Evolutionary conservation across 179 eudicot genomes (phyloP).

Genomic region (Silene noctiflora): DNA sequence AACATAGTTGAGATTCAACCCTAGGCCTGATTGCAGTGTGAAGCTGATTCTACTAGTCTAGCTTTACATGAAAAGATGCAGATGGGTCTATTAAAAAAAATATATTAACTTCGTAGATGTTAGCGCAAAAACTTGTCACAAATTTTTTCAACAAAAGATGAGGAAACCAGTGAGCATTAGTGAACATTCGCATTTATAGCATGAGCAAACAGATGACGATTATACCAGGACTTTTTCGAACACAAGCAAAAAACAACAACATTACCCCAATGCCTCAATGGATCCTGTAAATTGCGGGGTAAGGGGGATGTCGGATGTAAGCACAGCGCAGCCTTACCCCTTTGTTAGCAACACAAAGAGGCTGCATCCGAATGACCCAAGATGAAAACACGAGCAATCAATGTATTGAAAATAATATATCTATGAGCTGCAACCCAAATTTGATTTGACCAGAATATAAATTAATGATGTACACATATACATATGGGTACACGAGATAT

Average conservation of each 20-base stretch:
- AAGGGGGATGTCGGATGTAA: too few species aligned
- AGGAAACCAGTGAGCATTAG: background rate
- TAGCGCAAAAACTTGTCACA: background rate
- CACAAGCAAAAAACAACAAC: background rate
- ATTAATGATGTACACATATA: slow-evolving; percentile 8
- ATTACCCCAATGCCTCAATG: too few species aligned
- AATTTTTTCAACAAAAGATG: background rate
- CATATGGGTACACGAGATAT: slow-evolving; percentile 21
- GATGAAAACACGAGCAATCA: background rate
- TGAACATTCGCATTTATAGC: background rate
- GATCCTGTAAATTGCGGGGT: too few species aligned
- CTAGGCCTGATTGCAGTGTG: background rate
- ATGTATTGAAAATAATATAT: background rate
- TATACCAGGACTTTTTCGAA: background rate
- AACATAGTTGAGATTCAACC: background rate
- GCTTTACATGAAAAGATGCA: background rate
- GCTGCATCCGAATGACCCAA: too few species aligned
- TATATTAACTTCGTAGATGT: background rate
- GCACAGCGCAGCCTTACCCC: too few species aligned
- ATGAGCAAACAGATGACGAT: background rate
- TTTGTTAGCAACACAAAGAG: too few species aligned
- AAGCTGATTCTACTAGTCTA: background rate
- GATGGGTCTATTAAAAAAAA: background rate
- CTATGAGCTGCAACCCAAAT: background rate
- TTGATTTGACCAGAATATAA: background rate